Evolutionary conservation across 1,139 yeast species (phyloP).

Genomic region (Hansenula lynferdii): DNA sequence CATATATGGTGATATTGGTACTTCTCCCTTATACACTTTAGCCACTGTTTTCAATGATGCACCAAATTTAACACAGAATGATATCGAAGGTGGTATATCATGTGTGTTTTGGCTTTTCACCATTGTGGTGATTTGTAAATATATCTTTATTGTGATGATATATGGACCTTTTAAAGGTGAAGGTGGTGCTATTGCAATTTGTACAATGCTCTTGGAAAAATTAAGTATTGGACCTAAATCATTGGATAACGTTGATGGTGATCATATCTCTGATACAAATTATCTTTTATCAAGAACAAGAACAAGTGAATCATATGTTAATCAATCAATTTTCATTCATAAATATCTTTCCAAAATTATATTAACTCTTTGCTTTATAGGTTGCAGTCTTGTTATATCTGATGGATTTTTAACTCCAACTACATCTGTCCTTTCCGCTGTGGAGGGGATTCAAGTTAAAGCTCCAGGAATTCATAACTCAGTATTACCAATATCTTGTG

Average conservation of each 20-base stretch:
- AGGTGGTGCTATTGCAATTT: slow-evolving; percentile 1
- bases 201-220: neutral
- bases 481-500: neutral
- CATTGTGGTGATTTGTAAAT: neutral
- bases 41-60: neutral
- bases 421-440: neutral
- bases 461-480: neutral
- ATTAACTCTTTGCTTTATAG: neutral
- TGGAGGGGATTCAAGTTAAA: neutral
- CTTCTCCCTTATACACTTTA: neutral
- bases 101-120: slow-evolving; percentile 1
- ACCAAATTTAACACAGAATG: neutral
- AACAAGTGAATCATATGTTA: neutral
- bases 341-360: neutral
- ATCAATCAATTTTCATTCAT: neutral
- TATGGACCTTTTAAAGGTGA: neutral
- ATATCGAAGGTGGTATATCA: neutral
- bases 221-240: neutral
- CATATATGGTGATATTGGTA: slow-evolving; percentile 1
- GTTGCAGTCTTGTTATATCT: slow-evolving; percentile 1
- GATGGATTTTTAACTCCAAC: slow-evolving; percentile 2
- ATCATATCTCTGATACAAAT: neutral
- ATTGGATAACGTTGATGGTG: neutral
- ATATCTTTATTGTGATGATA: neutral
- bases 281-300: slow-evolving; percentile 2